A percentile compares a stretch with the other conserved stretches of the same genome.
These are phyloP conservation scores for Termitomyces sp. DNA, from an alignment of 1,284 basidiomycete genomes.

Conservation along the genomic window DNA sequence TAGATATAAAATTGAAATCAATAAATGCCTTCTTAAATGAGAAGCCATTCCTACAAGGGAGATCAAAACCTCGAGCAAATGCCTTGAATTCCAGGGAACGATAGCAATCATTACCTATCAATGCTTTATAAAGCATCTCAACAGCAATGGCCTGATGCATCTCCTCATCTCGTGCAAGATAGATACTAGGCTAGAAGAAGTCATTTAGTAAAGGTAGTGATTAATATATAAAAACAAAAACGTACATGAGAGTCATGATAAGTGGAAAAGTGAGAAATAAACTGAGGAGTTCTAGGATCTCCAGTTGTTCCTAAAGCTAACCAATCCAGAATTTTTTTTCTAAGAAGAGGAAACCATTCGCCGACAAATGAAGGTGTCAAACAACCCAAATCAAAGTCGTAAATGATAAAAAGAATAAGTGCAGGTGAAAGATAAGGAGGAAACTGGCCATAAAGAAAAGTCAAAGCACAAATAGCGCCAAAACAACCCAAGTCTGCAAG, in stretches of 20 bases:
- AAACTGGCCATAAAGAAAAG: neutral
- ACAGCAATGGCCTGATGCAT: conserved; percentile 1
- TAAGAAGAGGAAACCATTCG: neutral
- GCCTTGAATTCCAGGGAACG: neutral
- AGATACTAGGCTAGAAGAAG: neutral
- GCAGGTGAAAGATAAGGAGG: neutral
- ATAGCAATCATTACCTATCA: neutral
- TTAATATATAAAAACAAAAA: neutral
- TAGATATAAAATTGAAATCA: neutral
- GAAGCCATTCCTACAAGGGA: conserved; percentile 3
- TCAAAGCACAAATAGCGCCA: neutral
- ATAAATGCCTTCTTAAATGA: neutral
- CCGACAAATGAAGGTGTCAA: conserved; percentile 4
- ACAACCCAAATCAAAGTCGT: neutral
- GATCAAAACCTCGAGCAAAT: conserved; percentile 3
- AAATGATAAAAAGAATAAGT: neutral
- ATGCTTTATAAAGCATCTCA: neutral
- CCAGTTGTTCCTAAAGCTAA: neutral
- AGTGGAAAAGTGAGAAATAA: neutral
- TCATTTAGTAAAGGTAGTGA: neutral
- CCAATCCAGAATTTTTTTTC: neutral
- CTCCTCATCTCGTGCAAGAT: neutral
- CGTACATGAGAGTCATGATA: conserved; percentile 2
- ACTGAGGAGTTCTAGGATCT: neutral
- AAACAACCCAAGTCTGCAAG: neutral